Conservation (phyloP, 495 filamentous ascomycete genomes). For the Penicillium canariense region DNA sequence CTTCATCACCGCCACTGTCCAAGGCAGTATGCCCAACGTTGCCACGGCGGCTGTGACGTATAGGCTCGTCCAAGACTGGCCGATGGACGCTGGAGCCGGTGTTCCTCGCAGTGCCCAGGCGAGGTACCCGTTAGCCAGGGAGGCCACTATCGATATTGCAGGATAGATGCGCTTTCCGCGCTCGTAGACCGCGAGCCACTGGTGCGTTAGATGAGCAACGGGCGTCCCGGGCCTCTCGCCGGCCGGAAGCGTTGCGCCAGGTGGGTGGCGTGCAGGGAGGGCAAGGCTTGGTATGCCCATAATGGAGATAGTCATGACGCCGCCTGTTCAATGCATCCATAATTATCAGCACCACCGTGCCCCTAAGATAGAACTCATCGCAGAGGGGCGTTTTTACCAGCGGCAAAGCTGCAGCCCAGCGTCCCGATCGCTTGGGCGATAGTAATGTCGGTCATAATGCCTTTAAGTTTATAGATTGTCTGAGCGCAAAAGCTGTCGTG, state of each 20-base stretch:
- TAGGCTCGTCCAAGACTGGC: conserved; percentile 14
- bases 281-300: conserved; percentile 27
- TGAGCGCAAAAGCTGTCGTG: not conserved
- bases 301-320: conserved; percentile 24
- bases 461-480: not conserved
- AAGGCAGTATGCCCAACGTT: conserved; percentile 34
- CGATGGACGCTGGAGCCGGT: conserved; percentile 2
- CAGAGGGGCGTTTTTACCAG: conserved; percentile 12
- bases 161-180: conserved; percentile 29
- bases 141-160: conserved; percentile 12
- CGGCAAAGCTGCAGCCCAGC: conserved; percentile 25
- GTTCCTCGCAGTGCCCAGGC: conserved; percentile 22
- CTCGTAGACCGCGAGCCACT: conserved; percentile 33
- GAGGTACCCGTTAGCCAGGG: conserved; percentile 32
- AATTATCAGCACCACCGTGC: not conserved
- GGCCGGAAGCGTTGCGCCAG: conserved; percentile 9
- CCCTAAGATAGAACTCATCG: not conserved
- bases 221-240: conserved; percentile 17
- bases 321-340: conserved; percentile 17
- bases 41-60: conserved; percentile 24
- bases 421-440: conserved; percentile 29
- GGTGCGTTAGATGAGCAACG: conserved; percentile 22
- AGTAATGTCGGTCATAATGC: conserved; percentile 13
- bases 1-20: conserved; percentile 29
- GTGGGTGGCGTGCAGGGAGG: conserved; percentile 19